Percentiles rank a stretch among this genome's conserved stretches.
Conservation (phyloP, 345 rosid genomes). For the Eucalyptus marginata region DNA sequence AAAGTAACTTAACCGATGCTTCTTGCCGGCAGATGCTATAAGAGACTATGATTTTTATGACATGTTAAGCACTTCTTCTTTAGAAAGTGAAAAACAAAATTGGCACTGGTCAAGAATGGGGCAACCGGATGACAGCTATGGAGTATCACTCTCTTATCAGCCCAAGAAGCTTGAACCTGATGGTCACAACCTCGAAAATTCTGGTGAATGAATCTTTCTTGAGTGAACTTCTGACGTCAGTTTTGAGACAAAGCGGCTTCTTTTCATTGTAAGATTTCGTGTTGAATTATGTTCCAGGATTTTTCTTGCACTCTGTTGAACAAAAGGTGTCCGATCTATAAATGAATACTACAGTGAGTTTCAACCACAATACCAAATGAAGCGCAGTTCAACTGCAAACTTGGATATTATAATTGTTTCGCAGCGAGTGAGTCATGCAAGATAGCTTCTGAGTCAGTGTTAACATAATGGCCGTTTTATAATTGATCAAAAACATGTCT, state of each 20-base stretch:
- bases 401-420: not conserved
- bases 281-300: not conserved
- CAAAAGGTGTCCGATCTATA: not conserved
- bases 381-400: not conserved
- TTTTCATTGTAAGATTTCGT: not conserved
- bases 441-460: not conserved
- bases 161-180: not conserved
- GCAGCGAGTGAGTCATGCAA: not conserved
- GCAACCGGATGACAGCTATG: not conserved
- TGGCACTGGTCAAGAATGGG: not conserved
- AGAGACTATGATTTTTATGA: not conserved
- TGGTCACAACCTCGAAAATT: not conserved
- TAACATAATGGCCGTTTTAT: not conserved
- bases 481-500: not conserved
- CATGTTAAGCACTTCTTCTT: not conserved
- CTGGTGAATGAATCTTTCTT: not conserved
- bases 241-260: not conserved
- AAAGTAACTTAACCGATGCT: too few relatives aligned
- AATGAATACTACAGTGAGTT: not conserved
- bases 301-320: not conserved
- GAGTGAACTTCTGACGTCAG: not conserved
- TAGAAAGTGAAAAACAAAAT: not conserved
- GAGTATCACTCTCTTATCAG: not conserved
- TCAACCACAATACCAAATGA: not conserved
- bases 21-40: not conserved